A percentile compares a stretch with the other conserved stretches of the same genome.
Evolutionary conservation across 2,329 filamentous ascomycete genomes (phyloP).

Genomic region (Zymoseptoria crescenta): DNA sequence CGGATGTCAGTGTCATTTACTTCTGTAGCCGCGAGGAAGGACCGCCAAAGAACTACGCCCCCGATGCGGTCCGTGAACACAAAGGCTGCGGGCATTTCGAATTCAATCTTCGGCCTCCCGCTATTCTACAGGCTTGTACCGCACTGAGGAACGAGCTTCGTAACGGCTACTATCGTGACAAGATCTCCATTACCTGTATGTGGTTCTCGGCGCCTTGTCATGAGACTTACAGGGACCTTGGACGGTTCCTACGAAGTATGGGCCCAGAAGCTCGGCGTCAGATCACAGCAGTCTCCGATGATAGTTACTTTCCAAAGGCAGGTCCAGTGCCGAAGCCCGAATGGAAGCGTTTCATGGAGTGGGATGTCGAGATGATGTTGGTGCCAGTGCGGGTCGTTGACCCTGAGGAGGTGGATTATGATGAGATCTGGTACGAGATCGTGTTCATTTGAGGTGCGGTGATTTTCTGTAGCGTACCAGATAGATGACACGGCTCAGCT

Average conservation of each 20-base stretch:
- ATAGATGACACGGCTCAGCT: too few relatives aligned
- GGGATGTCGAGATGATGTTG: neutral
- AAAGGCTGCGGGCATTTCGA: neutral
- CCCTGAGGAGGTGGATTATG: neutral
- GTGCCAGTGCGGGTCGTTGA: neutral
- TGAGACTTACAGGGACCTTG: neutral
- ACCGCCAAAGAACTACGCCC: neutral
- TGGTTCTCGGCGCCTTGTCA: neutral
- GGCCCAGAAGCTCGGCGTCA: neutral
- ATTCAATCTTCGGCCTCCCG: neutral
- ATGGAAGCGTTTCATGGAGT: neutral
- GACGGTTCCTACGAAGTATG: neutral
- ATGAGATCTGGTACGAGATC: neutral
- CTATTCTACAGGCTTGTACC: neutral
- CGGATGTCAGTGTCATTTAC: neutral
- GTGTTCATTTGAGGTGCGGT: neutral
- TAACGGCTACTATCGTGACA: neutral
- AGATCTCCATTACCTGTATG: neutral
- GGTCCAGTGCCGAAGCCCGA: neutral
- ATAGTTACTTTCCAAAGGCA: neutral
- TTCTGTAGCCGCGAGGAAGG: neutral
- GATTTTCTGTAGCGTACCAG: too few relatives aligned
- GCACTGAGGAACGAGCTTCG: neutral
- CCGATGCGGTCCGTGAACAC: neutral
- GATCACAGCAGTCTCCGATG: neutral